Percentiles rank a stretch among this genome's conserved stretches.
Evolutionary conservation across 2,329 filamentous ascomycete genomes (phyloP).

Genomic region (Penicillium sp.): DNA sequence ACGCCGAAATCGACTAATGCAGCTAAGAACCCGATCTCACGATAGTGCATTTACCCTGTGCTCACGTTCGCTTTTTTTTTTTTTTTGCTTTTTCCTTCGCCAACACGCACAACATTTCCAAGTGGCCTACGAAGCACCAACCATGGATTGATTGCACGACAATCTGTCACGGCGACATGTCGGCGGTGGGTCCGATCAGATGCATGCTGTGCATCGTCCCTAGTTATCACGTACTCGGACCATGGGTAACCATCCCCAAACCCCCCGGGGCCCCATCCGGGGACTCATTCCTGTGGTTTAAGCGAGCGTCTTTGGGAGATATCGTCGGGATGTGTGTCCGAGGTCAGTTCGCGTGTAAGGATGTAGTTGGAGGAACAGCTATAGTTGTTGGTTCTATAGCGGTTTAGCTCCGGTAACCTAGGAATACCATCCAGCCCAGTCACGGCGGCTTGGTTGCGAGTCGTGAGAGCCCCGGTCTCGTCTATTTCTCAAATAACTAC

Average conservation of each 20-base stretch:
- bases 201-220: background rate
- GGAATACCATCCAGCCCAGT: background rate
- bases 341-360: background rate
- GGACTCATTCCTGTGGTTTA: background rate
- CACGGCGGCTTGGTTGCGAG: background rate
- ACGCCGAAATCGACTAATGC: background rate
- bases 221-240: background rate
- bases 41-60: background rate
- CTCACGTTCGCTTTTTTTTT: background rate
- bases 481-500: background rate
- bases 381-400: background rate
- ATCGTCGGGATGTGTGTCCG: background rate
- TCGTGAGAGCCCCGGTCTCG: background rate
- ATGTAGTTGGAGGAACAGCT: background rate
- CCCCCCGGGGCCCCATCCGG: background rate
- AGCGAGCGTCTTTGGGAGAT: background rate
- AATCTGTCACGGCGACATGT: background rate
- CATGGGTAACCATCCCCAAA: background rate
- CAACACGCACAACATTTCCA: constrained; percentile 1
- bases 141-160: background rate
- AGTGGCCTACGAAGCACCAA: background rate
- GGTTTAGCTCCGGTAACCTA: background rate
- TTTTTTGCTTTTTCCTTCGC: background rate
- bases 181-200: background rate
- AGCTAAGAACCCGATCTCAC: background rate